Evolutionary conservation across 257 asterid genomes (phyloP), one percentile per base, ranked within the genome.

Genomic region (Osmanthus fragrans): DNA sequence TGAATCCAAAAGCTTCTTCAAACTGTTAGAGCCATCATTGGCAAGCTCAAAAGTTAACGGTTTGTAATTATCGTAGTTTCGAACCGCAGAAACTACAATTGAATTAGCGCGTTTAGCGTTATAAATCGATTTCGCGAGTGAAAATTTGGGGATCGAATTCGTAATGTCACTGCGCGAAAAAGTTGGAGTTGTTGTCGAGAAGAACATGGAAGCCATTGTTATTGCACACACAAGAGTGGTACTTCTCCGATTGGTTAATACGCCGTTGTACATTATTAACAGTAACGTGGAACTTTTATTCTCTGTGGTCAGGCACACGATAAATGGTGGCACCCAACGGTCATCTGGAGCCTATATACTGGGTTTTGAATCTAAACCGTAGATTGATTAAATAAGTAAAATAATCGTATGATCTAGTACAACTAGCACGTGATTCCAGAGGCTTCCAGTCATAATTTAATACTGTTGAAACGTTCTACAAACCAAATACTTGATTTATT

Each of bases 1-100:
- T 36, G 93, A 87, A 71, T 96, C 96, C 49, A 91, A 74, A 39
- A 90, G 83, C 70, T 87, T 92, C 78, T 84, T 81, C 83, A 83
- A 77, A 49, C 85, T 82, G 60, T 27, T 65, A 21, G 75, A 63
- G 21, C 66, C 67, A 23, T 79, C 85, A 54, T 66, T 77, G 82
- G 89, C 74, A 42, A 70, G 77, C 54, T 82, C 88, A 42, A 87
- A 42, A n/a, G 42, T 68, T 37, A 68, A 80, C 72, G 36, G 27
- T 63, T 63, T 63, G 34, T 11, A 63, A 27, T 63, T 25, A 64
- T 79, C 79, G 67, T 77, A 77, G 78, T 80, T 79, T 56, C 87
- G 79, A 58, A 82, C 77, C 54, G 90, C 87, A 37, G 87, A 86
- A 71, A 81, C 82, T 34, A 78, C 75, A 72, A 84, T 56, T 84